Percentiles rank a stretch among this genome's conserved stretches.
phyloP scores from a whole-genome alignment of 176 grass and related monocot genomes.

The Avena eriantha region DNA sequence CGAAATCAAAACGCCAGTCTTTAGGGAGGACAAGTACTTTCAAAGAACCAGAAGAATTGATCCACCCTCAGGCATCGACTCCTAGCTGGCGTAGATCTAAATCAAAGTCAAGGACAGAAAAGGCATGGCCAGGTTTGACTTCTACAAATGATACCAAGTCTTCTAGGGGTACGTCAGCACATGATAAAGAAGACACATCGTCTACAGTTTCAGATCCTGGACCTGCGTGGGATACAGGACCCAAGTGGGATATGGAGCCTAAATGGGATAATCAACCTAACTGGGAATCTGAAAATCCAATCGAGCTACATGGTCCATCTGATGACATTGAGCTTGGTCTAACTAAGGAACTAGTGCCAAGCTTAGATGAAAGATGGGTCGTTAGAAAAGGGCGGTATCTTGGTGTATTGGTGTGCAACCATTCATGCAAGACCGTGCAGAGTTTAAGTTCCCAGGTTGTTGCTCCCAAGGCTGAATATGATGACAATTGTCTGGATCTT shows the following conservation, averaged over 20 bases:
- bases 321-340: conserved; percentile 69
- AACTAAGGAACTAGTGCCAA: conserved; percentile 85
- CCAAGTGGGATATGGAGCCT: conserved; percentile 84
- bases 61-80: conserved; percentile 81
- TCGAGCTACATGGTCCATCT: conserved; percentile 56
- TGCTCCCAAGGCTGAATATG: conserved; percentile 94
- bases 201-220: conserved; percentile 96
- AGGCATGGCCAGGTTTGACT: conserved; percentile 59
- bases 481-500: conserved; percentile 92
- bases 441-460: conserved; percentile 97
- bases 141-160: conserved; percentile 61
- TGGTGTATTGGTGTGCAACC: conserved; percentile 96
- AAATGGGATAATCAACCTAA: conserved; percentile 78
- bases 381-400: conserved; percentile 81
- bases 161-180: conserved; percentile 60
- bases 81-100: conserved; percentile 88
- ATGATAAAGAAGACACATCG: conserved; percentile 93
- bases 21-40: conserved; percentile 68
- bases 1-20: conserved; percentile 86
- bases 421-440: conserved; percentile 98
- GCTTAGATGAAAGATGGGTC: conserved; percentile 94
- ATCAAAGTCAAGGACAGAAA: conserved; percentile 88
- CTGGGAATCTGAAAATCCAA: conserved; percentile 73
- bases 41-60: conserved; percentile 93
- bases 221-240: conserved; percentile 84